Percentiles rank a stretch among this genome's conserved stretches.
These are phyloP conservation scores for Cetradonia linearis DNA, from an alignment of 495 filamentous ascomycete species.

Conservation along the genomic window DNA sequence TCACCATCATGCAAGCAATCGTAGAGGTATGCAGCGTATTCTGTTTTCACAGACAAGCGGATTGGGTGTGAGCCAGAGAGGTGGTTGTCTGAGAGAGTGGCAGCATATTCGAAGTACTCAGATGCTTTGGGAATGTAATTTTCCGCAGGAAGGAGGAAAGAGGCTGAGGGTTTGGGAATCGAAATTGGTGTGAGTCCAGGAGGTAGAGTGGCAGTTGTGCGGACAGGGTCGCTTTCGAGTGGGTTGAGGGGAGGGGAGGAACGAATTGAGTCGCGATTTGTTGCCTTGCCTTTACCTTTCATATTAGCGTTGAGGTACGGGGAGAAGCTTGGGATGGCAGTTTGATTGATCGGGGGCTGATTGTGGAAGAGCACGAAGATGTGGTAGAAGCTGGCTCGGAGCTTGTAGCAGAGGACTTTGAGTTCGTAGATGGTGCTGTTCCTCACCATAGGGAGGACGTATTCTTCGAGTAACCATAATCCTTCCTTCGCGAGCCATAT, in stretches of 20 bases:
- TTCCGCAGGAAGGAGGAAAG: conserved; percentile 65
- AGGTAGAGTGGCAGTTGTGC: conserved; percentile 27
- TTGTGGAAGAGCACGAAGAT: conserved; percentile 97
- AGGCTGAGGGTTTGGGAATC: conserved; percentile 42
- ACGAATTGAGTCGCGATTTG: conserved; percentile 21
- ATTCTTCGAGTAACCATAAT: conserved; percentile 72
- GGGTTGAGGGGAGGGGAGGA: conserved; percentile 34
- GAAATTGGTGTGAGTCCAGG: conserved; percentile 40
- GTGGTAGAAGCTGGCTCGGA: conserved; percentile 89
- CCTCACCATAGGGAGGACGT: conserved; percentile 68
- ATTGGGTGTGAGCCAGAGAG: conserved; percentile 85
- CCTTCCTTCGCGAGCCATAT: conserved; percentile 94
- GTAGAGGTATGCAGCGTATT: conserved; percentile 90
- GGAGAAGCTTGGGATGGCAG: conserved; percentile 33
- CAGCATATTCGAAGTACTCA: conserved; percentile 68
- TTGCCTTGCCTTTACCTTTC: conserved; percentile 18
- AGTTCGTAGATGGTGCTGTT: conserved; percentile 51
- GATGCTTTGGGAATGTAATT: conserved; percentile 79
- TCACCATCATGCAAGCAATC: conserved; percentile 81
- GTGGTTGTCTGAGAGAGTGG: conserved; percentile 58
- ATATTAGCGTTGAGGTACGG: conserved; percentile 23
- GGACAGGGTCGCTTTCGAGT: conserved; percentile 28
- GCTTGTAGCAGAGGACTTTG: conserved; percentile 80
- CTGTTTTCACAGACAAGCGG: conserved; percentile 80
- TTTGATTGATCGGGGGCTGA: conserved; percentile 45